phyloP scores from a whole-genome alignment of 306 rosid species.

The Gillenia trifoliata region DNA sequence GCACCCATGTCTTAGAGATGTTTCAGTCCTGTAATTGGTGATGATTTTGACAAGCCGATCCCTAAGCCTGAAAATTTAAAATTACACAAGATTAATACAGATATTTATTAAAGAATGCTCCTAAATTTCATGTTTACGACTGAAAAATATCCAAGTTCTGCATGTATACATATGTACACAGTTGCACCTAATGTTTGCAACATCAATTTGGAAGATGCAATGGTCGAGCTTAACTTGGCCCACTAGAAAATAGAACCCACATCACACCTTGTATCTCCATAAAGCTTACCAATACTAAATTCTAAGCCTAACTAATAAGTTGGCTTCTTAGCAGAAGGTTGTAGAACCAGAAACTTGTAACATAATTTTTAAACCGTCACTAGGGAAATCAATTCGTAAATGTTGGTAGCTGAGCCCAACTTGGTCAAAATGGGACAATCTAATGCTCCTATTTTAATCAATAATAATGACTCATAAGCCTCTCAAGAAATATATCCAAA shows the following conservation, averaged over 20 bases:
- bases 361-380: not conserved
- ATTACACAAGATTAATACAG: not conserved
- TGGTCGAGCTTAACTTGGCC: not conserved
- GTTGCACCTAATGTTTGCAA: not conserved
- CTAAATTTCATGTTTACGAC: not conserved
- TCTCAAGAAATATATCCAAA: no score
- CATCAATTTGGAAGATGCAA: not conserved
- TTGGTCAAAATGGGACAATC: not conserved
- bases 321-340: not conserved
- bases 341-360: not conserved
- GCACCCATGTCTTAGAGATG: conserved; percentile 94
- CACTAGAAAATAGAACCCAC: not conserved
- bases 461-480: not conserved
- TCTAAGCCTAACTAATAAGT: not conserved
- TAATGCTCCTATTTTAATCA: not conserved
- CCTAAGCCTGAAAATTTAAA: conserved; percentile 62
- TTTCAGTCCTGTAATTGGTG: conserved; percentile 95
- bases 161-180: not conserved
- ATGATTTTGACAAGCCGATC: conserved; percentile 89
- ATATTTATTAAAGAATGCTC: not conserved
- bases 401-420: not conserved
- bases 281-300: not conserved
- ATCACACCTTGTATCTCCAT: not conserved
- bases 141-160: not conserved
- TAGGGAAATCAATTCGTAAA: not conserved